Evolutionary conservation across 345 rosid species (phyloP), one percentile per base, ranked within the genome.

Genomic region (Arabidopsis arenosa): DNA sequence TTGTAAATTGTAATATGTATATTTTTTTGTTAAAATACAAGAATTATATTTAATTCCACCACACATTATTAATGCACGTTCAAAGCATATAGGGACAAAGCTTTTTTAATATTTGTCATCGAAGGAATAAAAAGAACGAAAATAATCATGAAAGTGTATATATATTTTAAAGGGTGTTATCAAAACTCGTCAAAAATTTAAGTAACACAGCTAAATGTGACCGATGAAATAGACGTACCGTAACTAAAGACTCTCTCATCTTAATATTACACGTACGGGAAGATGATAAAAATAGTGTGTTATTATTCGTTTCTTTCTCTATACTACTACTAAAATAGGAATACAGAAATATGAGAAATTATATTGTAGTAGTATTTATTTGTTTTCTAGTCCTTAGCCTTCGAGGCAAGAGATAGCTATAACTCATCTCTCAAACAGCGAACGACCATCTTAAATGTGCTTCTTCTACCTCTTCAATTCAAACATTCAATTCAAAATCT

Each of bases 71-170:
- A 76, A 61, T 76, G 75, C 80, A 76, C 80, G 80, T 76, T 76
- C 75, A 56, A 62, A 69, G 80, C 80, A 69, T 61, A 76, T 76
- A 69, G 80, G 70, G 80, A 76, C 75, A 76, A 76, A 69, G 40
- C 70, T 69, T 61, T 60, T 41, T 33, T 0, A 6, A 45, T 28
- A 9, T 39, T 67, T 68, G 79, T 32, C 75, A 68, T 76, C 80
- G 80, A 68, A 76, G 75, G 70, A 63, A 70, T 70, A 55, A 70
- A 76, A 76, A 37, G 69, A 68, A 61, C 9, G 35, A 68, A 68
- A 61, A 63, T 26, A 70, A 56, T 26, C 41, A 62, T 70, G 66
- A 70, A 56, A 61, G 35, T 63, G 57, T 15, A 15, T 44, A 15
- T 44, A 63, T 63, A 41, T 49, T 51, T 47, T 7, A 60, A 68